Evolutionary conservation across 1,139 yeast species (phyloP).

Genomic region (Diutina pseudorugosa): DNA sequence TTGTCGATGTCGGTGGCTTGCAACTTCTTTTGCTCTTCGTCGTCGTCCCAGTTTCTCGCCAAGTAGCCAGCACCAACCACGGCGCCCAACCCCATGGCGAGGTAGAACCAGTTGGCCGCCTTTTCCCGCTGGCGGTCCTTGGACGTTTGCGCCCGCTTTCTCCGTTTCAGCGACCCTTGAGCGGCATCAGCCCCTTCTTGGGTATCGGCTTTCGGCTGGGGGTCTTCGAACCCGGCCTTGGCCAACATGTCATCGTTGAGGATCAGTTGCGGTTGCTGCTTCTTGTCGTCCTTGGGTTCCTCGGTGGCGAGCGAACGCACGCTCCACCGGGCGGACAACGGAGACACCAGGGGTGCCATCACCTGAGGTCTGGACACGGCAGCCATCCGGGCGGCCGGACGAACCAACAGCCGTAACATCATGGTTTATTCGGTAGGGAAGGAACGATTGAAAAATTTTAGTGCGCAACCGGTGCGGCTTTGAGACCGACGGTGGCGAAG

Average conservation of each 20-base stretch:
- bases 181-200: slow-evolving; percentile 9
- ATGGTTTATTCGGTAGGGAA: background rate
- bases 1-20: slow-evolving; percentile 43
- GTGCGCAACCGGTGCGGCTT: background rate
- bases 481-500: background rate
- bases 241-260: slow-evolving; percentile 73
- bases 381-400: background rate
- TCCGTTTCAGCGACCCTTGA: slow-evolving; percentile 20
- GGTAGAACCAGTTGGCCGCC: slow-evolving; percentile 58
- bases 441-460: background rate
- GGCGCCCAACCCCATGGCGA: slow-evolving; percentile 46
- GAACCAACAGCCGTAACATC: slow-evolving; percentile 1
- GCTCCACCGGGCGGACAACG: background rate
- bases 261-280: slow-evolving; percentile 38
- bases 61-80: slow-evolving; percentile 61
- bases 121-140: slow-evolving; percentile 45
- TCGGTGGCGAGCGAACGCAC: background rate
- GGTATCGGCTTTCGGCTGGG: slow-evolving; percentile 8
- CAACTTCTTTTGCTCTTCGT: slow-evolving; percentile 46
- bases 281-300: slow-evolving; percentile 3
- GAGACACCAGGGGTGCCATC: background rate
- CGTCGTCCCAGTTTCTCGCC: slow-evolving; percentile 81
- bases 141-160: slow-evolving; percentile 50
- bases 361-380: background rate
- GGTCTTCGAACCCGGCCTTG: slow-evolving; percentile 66